Evolutionary conservation across 495 filamentous ascomycete genomes (phyloP), one percentile per base, ranked within the genome.

Genomic region (Lophium mytilinum): DNA sequence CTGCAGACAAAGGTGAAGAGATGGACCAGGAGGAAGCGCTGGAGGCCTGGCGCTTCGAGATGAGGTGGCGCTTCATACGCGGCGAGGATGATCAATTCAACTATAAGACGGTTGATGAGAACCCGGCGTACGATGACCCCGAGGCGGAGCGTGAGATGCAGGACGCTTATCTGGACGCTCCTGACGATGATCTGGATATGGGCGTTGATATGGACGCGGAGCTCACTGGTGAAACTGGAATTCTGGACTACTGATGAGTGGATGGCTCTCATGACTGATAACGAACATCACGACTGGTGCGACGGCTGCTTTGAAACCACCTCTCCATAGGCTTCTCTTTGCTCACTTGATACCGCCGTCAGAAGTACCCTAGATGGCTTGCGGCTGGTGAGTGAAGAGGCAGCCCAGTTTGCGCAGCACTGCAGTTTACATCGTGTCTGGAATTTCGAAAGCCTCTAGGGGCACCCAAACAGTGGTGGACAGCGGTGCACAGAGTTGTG

Each of bases 21-120:
- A 58, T 70, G 48, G 81, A 69, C 18, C 83, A 80, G 61, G 83
- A 83, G 55, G 84, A 90, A 51, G 88, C 85, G 4, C 69, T 72
- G 60, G 75, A 75, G 66, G 72, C 76, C 46, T 94, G 89, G 89
- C 66, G 70, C 43, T 78, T 78, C 64, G 85, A 84, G 65, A 82
- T 92, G 73, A 74, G 78, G 18, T 66, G 83, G 53, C 74, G 88
- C 33, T 94, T 94, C 60, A 62, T 92, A 34, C 71, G 76, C 24
- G 88, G 88, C 1, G 77, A 78, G 36, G 89, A 92, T 65, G 70
- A 73, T 6, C 89, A 94, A 47, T 91, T 94, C 58, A 85, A 89
- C 41, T 92, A 92, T 63, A 70, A 58, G 14, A 55, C 15, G 4
- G 84, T 91, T 24, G 89, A 92, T 64, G 73, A 77, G 42, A 82